Percentiles rank a stretch among this genome's conserved stretches.
Conservation (phyloP, 108 stramenopile species). For the Mayamaea pseudoterrestris region DNA sequence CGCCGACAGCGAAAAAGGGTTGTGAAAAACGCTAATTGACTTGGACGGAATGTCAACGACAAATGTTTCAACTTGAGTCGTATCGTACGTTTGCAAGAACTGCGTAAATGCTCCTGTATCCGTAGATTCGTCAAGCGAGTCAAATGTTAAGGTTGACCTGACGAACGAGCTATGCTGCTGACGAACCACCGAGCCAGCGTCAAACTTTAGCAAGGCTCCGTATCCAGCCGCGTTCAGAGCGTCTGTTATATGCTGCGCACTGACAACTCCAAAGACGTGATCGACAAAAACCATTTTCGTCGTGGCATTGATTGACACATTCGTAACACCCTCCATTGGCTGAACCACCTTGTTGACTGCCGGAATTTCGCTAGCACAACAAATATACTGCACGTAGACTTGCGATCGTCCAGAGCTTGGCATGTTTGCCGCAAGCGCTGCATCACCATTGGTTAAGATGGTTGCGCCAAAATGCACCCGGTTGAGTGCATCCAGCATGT, state of each 20-base stretch:
- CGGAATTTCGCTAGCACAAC: conserved; percentile 74
- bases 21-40: conserved; percentile 15
- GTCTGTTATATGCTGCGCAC: conserved; percentile 28
- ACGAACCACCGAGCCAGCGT: too few species aligned
- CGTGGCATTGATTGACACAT: conserved; percentile 62
- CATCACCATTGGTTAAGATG: conserved; percentile 27
- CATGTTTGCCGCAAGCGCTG: conserved; percentile 5
- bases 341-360: conserved; percentile 44
- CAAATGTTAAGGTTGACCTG: too few species aligned
- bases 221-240: conserved; percentile 26
- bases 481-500: conserved; percentile 32
- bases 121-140: too few species aligned
- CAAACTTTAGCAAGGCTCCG: conserved; percentile 23
- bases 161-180: too few species aligned
- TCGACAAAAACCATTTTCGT: conserved; percentile 64
- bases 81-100: too few species aligned
- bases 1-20: conserved; percentile 12
- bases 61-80: conserved; percentile 8
- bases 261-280: conserved; percentile 34
- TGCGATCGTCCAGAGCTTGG: conserved; percentile 25
- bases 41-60: conserved; percentile 3
- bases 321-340: conserved; percentile 52
- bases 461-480: conserved; percentile 24
- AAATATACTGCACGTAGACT: conserved; percentile 40
- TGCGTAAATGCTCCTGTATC: too few species aligned